phyloP scores from a whole-genome alignment of 2,329 filamentous ascomycete species.

The Pseudogymnoascus sp. region DNA sequence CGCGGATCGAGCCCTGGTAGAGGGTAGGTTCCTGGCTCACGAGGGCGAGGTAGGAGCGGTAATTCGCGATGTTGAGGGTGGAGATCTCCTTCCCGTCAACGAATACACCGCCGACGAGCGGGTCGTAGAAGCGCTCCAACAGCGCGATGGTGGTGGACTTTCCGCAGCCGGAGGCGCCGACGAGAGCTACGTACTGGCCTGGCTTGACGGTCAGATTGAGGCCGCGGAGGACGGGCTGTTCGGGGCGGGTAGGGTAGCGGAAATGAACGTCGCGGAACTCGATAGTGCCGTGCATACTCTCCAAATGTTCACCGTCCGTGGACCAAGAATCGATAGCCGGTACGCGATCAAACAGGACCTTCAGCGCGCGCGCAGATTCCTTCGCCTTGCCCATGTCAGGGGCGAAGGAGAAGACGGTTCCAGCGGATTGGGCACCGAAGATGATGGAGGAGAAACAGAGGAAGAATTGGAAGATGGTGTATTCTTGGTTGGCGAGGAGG shows the following conservation, averaged over 20 bases:
- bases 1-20: conserved; percentile 84
- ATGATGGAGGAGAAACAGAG: conserved; percentile 81
- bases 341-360: conserved; percentile 73
- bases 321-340: conserved; percentile 81
- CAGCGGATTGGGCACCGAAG: conserved; percentile 87
- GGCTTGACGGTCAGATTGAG: conserved; percentile 67
- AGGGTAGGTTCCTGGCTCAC: conserved; percentile 92
- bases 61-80: conserved; percentile 74
- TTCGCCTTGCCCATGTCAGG: conserved; percentile 93
- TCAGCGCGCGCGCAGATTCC: conserved; percentile 71
- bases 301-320: conserved; percentile 54
- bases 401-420: conserved; percentile 80
- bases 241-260: conserved; percentile 82
- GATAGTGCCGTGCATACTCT: conserved; percentile 64
- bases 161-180: conserved; percentile 89
- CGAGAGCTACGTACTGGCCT: conserved; percentile 79
- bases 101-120: conserved; percentile 69
- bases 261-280: conserved; percentile 94
- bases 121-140: conserved; percentile 91
- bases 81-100: conserved; percentile 80
- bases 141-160: conserved; percentile 91
- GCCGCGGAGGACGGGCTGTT: conserved; percentile 85
- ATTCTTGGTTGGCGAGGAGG: conserved; percentile 63
- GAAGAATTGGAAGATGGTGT: conserved; percentile 82
- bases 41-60: conserved; percentile 75